Conservation (phyloP, 345 rosid genomes). For the Lepidium africanum region DNA sequence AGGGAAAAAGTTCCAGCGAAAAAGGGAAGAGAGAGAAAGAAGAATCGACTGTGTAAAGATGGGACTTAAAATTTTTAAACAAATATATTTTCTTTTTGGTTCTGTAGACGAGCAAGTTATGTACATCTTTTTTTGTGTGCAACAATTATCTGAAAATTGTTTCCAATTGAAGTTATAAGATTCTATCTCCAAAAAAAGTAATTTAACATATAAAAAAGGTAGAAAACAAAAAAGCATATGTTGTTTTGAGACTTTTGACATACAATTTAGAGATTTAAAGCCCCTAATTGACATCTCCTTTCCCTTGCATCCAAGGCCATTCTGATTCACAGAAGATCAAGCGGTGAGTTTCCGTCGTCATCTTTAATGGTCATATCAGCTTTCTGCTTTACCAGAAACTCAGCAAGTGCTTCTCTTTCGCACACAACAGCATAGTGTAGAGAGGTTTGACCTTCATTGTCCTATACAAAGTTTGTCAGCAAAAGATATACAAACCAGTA, state of each 20-base stretch:
- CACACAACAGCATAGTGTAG: conserved; percentile 89
- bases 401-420: conserved; percentile 68
- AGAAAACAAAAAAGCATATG: background rate
- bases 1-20: conserved; percentile 22
- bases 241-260: background rate
- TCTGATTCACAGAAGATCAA: conserved; percentile 54
- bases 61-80: background rate
- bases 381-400: conserved; percentile 69
- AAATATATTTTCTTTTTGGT: background rate
- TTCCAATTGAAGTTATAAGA: background rate
- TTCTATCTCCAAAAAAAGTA: background rate
- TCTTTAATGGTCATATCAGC: conserved; percentile 56
- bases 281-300: background rate
- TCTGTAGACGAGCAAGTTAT: background rate
- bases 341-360: conserved; percentile 58
- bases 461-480: conserved; percentile 35
- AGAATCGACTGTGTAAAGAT: conserved; percentile 21
- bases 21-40: conserved; percentile 21
- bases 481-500: background rate
- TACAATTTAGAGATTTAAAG: background rate
- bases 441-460: conserved; percentile 87
- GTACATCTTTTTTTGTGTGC: too few species aligned
- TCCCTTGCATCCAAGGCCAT: conserved; percentile 58
- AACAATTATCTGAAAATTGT: background rate
- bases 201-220: background rate